phyloP scores from a whole-genome alignment of 345 rosid genomes.

The Eucalyptus albens region DNA sequence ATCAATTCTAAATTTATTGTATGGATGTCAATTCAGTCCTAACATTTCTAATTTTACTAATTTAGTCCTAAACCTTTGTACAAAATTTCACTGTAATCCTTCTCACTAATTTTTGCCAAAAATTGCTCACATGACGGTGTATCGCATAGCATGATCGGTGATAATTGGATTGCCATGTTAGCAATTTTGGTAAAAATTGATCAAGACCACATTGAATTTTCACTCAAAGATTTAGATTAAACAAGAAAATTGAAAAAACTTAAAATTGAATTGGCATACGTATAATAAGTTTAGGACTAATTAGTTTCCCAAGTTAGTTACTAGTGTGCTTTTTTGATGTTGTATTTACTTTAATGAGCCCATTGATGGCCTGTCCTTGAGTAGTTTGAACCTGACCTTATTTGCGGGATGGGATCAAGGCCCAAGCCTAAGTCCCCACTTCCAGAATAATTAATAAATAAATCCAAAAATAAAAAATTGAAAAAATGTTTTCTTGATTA shows the following conservation, averaged over 20 bases:
- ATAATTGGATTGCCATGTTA: not conserved
- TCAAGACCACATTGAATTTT: not conserved
- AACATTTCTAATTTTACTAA: not conserved
- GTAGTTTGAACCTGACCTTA: not conserved
- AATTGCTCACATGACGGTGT: not conserved
- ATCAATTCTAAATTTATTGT: not conserved
- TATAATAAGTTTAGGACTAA: not conserved
- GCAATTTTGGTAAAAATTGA: too few relatives aligned
- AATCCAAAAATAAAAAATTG: not conserved
- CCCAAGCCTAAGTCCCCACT: not conserved
- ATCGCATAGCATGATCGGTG: not conserved
- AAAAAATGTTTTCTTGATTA: not conserved
- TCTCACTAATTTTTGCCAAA: not conserved
- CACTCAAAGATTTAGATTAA: not conserved
- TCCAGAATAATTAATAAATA: not conserved
- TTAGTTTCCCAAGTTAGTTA: not conserved
- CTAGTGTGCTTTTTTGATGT: not conserved
- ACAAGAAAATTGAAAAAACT: not conserved
- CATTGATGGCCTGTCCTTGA: not conserved
- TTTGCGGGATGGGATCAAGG: not conserved
- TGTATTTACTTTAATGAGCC: not conserved
- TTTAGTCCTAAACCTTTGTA: not conserved
- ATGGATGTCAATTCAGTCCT: rapidly evolving
- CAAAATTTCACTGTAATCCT: not conserved
- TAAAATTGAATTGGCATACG: not conserved